These are phyloP conservation scores for Microascus cirrosus DNA, from an alignment of 2,329 filamentous ascomycete genomes.

Conservation along the genomic window DNA sequence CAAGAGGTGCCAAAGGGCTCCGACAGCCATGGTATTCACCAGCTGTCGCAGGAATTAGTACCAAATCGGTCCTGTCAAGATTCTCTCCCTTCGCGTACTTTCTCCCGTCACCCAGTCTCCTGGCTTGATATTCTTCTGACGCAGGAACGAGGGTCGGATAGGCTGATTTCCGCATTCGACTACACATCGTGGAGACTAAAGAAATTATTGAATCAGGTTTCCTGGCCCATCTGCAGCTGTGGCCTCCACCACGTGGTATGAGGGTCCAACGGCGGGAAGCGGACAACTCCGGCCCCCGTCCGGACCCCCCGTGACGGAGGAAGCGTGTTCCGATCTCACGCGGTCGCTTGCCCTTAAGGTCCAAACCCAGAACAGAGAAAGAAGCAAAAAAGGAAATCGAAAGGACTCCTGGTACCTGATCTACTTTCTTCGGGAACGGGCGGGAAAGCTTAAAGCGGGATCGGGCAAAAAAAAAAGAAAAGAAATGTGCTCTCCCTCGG, in stretches of 20 bases:
- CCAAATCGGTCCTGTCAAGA: too few relatives aligned
- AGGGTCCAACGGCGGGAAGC: too few relatives aligned
- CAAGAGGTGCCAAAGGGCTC: background rate
- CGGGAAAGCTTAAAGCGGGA: background rate
- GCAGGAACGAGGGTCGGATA: background rate
- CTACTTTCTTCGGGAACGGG: background rate
- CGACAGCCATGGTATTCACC: background rate
- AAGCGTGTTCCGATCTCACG: too few relatives aligned
- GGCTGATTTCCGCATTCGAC: background rate
- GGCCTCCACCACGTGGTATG: too few relatives aligned
- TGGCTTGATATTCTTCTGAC: background rate
- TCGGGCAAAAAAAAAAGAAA: background rate
- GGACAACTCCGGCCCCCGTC: too few relatives aligned
- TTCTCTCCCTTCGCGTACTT: too few relatives aligned
- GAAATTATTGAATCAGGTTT: too few relatives aligned
- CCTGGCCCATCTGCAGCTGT: too few relatives aligned
- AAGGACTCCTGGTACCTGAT: background rate
- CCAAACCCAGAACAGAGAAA: too few relatives aligned
- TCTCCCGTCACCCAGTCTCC: background rate
- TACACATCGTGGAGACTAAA: background rate
- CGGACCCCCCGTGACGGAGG: too few relatives aligned
- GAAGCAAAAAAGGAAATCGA: background rate
- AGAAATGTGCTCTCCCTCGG: constrained; percentile 11
- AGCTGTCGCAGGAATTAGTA: background rate
- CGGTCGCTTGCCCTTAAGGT: too few relatives aligned